Evolutionary conservation across 345 rosid species (phyloP).

Genomic region (Garcia nutans): DNA sequence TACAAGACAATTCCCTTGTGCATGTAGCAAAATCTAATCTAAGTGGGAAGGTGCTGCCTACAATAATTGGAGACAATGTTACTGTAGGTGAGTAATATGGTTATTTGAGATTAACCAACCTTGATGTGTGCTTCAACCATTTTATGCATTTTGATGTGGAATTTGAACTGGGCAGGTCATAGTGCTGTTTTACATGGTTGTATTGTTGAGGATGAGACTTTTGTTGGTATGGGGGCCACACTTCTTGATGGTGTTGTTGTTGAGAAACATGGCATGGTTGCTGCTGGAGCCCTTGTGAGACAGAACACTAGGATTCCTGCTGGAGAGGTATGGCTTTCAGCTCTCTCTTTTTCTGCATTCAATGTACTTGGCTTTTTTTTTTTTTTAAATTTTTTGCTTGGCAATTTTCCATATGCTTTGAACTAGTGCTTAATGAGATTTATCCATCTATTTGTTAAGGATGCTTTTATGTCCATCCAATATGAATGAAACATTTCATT

Average conservation of each 20-base stretch:
- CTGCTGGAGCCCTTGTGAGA: constrained; percentile 95
- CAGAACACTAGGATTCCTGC: constrained; percentile 83
- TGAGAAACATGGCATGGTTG: constrained; percentile 86
- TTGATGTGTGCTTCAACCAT: neutral
- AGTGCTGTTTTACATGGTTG: constrained; percentile 97
- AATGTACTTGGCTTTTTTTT: neutral
- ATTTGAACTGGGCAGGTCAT: constrained; percentile 60
- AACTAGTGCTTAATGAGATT: neutral
- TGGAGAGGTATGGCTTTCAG: constrained; percentile 63
- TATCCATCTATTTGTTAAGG: neutral
- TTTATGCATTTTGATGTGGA: constrained; percentile 19
- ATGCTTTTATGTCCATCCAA: neutral
- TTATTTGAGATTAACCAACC: neutral
- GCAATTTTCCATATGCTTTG: neutral
- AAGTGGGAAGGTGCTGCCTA: constrained; percentile 86
- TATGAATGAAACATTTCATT: neutral
- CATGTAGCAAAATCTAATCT: constrained; percentile 94
- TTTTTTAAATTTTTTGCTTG: neutral
- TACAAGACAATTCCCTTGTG: constrained; percentile 96
- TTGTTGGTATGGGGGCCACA: constrained; percentile 92
- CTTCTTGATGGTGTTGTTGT: constrained; percentile 88
- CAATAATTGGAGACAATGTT: constrained; percentile 86
- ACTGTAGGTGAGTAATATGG: constrained; percentile 67
- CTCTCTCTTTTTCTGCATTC: neutral
- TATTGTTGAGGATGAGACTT: constrained; percentile 86